Conservation (phyloP, 1,139 yeast species). For the Scheffersomyces quercinus region DNA sequence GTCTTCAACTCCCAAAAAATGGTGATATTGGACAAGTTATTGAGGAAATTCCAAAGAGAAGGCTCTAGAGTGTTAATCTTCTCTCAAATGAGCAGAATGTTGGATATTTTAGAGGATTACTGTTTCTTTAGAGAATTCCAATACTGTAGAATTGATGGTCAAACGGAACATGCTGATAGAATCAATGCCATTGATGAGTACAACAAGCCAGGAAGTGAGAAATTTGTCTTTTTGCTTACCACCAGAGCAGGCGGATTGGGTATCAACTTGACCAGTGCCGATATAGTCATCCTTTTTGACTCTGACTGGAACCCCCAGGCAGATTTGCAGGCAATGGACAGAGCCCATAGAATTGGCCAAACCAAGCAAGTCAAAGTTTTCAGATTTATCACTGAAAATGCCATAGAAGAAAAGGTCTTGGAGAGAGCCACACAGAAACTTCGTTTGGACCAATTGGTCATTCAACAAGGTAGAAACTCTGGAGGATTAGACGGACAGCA, state of each 20-base stretch:
- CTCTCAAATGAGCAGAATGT: conserved; percentile 80
- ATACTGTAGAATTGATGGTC: conserved; percentile 81
- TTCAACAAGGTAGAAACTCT: conserved; percentile 67
- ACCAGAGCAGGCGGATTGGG: conserved; percentile 91
- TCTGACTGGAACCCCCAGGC: conserved; percentile 91
- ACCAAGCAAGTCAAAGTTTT: conserved; percentile 78
- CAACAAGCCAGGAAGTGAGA: conserved; percentile 66
- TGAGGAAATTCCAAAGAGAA: conserved; percentile 61
- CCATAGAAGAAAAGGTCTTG: conserved; percentile 77
- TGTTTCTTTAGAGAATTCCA: conserved; percentile 66
- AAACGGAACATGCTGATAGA: conserved; percentile 76
- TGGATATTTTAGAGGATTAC: conserved; percentile 79
- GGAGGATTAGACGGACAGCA: conserved; percentile 39
- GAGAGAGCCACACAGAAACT: conserved; percentile 81
- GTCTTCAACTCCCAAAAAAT: conserved; percentile 72
- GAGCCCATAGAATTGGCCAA: conserved; percentile 87
- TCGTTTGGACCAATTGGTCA: conserved; percentile 76
- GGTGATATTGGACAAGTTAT: conserved; percentile 66
- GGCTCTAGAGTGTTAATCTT: conserved; percentile 78
- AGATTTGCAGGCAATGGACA: conserved; percentile 84
- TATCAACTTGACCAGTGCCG: conserved; percentile 75
- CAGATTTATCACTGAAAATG: conserved; percentile 75
- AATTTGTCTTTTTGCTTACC: conserved; percentile 70
- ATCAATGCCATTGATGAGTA: conserved; percentile 75
- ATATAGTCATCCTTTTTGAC: conserved; percentile 70